phyloP scores from a whole-genome alignment of 2,329 filamentous ascomycete species.

The Fusarium transvaalense region DNA sequence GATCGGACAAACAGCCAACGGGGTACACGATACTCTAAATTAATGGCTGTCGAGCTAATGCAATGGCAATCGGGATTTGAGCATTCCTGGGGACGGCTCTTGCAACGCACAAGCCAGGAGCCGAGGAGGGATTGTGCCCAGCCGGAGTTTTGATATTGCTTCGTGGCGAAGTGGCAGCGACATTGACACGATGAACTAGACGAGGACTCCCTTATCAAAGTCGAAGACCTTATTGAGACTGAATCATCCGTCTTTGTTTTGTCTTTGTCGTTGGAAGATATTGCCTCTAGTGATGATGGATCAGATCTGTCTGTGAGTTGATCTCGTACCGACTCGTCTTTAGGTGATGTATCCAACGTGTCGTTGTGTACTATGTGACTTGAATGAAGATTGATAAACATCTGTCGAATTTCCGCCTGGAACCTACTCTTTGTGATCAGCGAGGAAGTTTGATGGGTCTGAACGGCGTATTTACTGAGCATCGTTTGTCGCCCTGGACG shows the following conservation, averaged over 20 bases:
- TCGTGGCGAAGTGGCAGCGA: conserved; percentile 16
- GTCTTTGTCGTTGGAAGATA: fast-evolving
- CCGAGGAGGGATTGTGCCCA: conserved; percentile 25
- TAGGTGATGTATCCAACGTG: fast-evolving
- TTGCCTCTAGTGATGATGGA: too few relatives aligned
- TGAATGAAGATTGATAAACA: background rate
- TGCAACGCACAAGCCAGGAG: conserved; percentile 21
- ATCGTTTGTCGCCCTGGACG: background rate
- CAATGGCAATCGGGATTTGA: conserved; percentile 1
- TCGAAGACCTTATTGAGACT: background rate
- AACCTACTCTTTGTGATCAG: background rate
- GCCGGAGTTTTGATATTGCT: background rate
- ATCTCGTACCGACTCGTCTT: too few relatives aligned
- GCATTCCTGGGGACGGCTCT: background rate
- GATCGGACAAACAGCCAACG: conserved; percentile 17
- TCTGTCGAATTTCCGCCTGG: background rate
- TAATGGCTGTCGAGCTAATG: background rate
- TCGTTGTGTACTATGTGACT: background rate
- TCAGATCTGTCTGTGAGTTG: background rate
- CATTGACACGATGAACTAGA: conserved; percentile 2
- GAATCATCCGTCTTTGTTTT: fast-evolving
- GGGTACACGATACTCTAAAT: conserved; percentile 25
- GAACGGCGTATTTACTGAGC: background rate
- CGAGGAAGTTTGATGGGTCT: fast-evolving
- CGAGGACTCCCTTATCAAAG: fast-evolving